phyloP scores from a whole-genome alignment of 2,329 filamentous ascomycete species.

The Alternaria consortialis region DNA sequence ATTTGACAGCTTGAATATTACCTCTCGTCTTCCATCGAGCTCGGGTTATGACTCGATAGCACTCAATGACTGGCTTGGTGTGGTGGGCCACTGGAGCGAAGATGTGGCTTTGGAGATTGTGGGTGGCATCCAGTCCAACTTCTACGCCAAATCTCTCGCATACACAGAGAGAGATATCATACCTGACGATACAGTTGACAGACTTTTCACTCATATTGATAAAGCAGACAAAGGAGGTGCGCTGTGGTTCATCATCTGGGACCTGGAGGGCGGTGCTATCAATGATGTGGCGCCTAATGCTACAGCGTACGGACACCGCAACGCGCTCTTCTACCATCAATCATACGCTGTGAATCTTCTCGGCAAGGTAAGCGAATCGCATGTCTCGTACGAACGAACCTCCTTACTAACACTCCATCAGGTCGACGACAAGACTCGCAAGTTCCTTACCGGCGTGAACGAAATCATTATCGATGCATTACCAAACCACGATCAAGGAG shows the following conservation, averaged over 20 bases:
- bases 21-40: constrained; percentile 30
- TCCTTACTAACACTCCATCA: not conserved
- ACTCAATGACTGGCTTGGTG: constrained; percentile 46
- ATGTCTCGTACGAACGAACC: not conserved
- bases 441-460: constrained; percentile 55
- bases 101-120: constrained; percentile 42
- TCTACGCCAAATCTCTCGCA: constrained; percentile 48
- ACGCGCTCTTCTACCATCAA: constrained; percentile 48
- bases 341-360: constrained; percentile 50
- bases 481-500: constrained; percentile 51
- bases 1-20: constrained; percentile 47
- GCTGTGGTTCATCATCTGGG: constrained; percentile 48
- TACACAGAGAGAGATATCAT: constrained; percentile 46
- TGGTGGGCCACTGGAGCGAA: constrained; percentile 45
- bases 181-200: constrained; percentile 40
- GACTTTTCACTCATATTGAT: constrained; percentile 46
- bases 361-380: constrained; percentile 21
- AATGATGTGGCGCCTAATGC: constrained; percentile 44
- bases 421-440: constrained; percentile 47
- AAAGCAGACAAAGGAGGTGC: constrained; percentile 43
- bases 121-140: constrained; percentile 42
- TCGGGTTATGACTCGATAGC: constrained; percentile 33
- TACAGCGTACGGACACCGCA: constrained; percentile 46
- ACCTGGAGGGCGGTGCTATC: constrained; percentile 46
- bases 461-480: constrained; percentile 45